Base-by-base conservation (phyloP, 805 yeast species). In the Starmerella floris region DNA sequence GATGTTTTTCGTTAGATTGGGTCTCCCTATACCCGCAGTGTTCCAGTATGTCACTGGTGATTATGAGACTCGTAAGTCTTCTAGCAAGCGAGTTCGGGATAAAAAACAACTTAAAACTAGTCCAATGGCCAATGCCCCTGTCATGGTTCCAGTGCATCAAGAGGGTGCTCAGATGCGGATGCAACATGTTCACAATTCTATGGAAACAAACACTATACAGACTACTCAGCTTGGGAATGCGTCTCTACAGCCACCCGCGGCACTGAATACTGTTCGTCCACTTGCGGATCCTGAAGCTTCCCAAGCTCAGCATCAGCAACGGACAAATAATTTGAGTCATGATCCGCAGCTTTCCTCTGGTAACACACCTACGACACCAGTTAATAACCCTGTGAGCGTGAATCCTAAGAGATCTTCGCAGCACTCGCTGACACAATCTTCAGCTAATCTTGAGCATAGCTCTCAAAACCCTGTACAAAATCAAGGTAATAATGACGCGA, bases 31-130 rank as follows among this genome's bases (percentile, higher is more conserved):
- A 2, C 98, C 98, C 0, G 76, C 71, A 2, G 87, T 83, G 55
- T 64, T 91, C 46, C 67, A 67, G 41, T 77, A 79, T 49, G 97
- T 88, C 19, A 88, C 97, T 1, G 97, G 97, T 36, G 94, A 79
- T 50, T 51, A 56, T 39, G 53, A 54, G 27, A 49, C 52, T 19
- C 55, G 54, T 16, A 42, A 43, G 33, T 35, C 42, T 8, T 47
- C 54, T 2, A 55, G 54, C 11, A 43, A 41, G 40, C 44, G 39
- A 30, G 34, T 43, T 1, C 30, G 45, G 5, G 41, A 41, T 31
- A 30, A 28, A 11, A 26, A 35, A 25, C 32, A 30, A n/a, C 13
- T 13, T 9, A 25, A 25, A 13, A 13, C 28, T 25, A n/a, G 8
- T 30, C 32, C 17, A 9, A 9, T 30, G 32, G 17, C 11, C 17